Base-by-base conservation (phyloP, 441 rosid genomes). In the Adansonia rubrostipa region DNA sequence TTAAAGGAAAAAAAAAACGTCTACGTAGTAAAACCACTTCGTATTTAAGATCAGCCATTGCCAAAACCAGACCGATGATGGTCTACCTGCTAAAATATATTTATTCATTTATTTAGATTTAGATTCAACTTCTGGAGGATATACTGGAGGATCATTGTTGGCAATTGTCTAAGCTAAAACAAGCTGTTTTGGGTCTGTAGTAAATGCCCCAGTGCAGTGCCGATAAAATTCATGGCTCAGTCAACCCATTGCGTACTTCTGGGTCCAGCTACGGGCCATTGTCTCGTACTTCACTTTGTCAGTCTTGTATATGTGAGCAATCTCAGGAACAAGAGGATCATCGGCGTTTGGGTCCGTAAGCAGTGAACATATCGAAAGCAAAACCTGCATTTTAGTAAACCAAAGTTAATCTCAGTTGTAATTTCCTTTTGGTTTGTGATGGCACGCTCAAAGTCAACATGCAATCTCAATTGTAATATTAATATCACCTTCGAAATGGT, bases 231-330 rank as follows among this genome's bases (percentile, higher is more conserved):
- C n/a, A 45, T 11, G 36, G 72, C 14, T 19, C 17, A 36, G 20
- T 84, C 71, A 86, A 5, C 85, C 86, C 88, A 86, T 84, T 47
- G 86, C 86, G 19, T 84, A 86, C 82, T 84, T 86, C 17, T 77
- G 79, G 70, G 85, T 86, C 86, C 88, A 86, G 73, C 75, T 79
- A 22, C 84, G 79, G 2, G 87, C 88, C 79, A 82, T 75, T 9
- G 82, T 66, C 77, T 82, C 86, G 40, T 82, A 86, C 71, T 80
- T 83, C 54, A 33, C n/a, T 73, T 67, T 82, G 33, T 80, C 83
- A 13, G 70, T 74, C 76, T 86, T 84, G 82, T 74, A 84, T 73
- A 86, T 78, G 51, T 86, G 85, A 40, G 88, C 88, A 4, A 86
- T 84, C 67, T 84, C 85, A 5, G 88, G 80, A 33, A 82, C 86